Evolutionary conservation across 2,329 filamentous ascomycete genomes (phyloP), one percentile per base, ranked within the genome.

Genomic region (Exophiala viscosa): DNA sequence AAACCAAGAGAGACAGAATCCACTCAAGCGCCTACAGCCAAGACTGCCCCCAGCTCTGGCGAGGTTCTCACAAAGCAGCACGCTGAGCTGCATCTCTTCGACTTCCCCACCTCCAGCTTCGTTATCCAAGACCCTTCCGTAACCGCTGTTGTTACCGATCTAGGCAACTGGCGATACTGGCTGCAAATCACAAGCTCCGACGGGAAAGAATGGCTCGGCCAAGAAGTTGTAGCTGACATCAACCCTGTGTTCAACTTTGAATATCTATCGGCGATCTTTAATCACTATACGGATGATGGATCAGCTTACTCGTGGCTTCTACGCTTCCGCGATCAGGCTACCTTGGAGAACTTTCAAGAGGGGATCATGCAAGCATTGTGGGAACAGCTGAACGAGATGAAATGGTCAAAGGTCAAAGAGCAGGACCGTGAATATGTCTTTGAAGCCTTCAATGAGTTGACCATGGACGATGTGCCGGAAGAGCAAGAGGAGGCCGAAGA

Each of bases 181-280:
- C 76, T 99, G 31, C 89, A 96, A 66, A 86, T 97, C 50, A 81
- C 82, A 38, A 85, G 86, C 57, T 54, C 54, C n/a, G 78, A 82
- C 35, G 83, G 88, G 32, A 85, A 84, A 64, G 84, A 91, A 48
- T 96, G 90, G 89, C 76, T 99, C 2, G 90, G 90, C 17, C 88
- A 95, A 60, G 81, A 86, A 2, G 83, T 99, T 28, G 78, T 90
- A 28, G 86, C 89, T 5, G 93, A 99, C 62, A 90, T 97, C 70
- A 97, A 97, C 64, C 93, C 93, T 0, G 91, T 99, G 15, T 99
- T 97, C 77, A 97, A 97, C 73, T 97, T 96, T 61, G 93, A 99
- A 69, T 97, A 92, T 64, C 78, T 96, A n/a, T 97, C 92, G 0
- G 97, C 97, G 69, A 96, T 99, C 65, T 99, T 99, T 80, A 99